phyloP scores from a whole-genome alignment of 75 land plant genomes.

The Pinus tabuliformis region DNA sequence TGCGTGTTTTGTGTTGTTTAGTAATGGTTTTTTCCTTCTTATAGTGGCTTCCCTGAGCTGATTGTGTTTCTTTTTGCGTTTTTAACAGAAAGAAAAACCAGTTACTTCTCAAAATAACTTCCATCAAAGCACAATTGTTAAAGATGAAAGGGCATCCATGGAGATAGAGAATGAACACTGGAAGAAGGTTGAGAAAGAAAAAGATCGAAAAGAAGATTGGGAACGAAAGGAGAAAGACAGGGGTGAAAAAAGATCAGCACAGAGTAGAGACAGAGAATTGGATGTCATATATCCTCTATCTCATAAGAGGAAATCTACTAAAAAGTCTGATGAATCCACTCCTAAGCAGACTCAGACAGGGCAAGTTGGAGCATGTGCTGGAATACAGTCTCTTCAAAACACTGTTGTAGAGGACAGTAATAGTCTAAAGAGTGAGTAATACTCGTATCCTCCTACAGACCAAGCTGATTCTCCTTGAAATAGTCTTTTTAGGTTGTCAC shows the following conservation, averaged over 20 bases:
- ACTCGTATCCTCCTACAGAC: not conserved
- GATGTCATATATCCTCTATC: slow-evolving; percentile 31
- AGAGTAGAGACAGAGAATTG: slow-evolving; percentile 45
- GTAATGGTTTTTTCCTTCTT: not conserved
- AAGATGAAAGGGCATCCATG: slow-evolving; percentile 32
- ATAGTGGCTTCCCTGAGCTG: not conserved
- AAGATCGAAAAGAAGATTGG: slow-evolving; percentile 33
- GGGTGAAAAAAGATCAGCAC: slow-evolving; percentile 50
- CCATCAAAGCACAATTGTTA: slow-evolving; percentile 27
- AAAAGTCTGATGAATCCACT: slow-evolving; percentile 56
- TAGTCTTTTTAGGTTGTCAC: too few species aligned
- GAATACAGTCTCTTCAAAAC: not conserved
- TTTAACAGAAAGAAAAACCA: slow-evolving; percentile 42
- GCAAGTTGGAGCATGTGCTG: slow-evolving; percentile 28
- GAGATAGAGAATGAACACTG: slow-evolving; percentile 56
- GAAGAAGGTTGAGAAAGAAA: slow-evolving; percentile 67
- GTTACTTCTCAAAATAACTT: slow-evolving; percentile 30
- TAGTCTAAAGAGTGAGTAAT: slow-evolving; percentile 1
- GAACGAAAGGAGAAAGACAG: slow-evolving; percentile 43
- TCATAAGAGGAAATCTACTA: slow-evolving; percentile 56
- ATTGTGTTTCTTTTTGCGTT: slow-evolving; percentile 7
- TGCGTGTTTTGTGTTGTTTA: not conserved
- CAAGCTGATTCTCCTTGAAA: not conserved
- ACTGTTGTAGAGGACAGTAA: not conserved
- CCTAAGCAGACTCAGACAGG: slow-evolving; percentile 40